phyloP scores from a whole-genome alignment of 306 rosid species.

The Mimosa bimucronata region DNA sequence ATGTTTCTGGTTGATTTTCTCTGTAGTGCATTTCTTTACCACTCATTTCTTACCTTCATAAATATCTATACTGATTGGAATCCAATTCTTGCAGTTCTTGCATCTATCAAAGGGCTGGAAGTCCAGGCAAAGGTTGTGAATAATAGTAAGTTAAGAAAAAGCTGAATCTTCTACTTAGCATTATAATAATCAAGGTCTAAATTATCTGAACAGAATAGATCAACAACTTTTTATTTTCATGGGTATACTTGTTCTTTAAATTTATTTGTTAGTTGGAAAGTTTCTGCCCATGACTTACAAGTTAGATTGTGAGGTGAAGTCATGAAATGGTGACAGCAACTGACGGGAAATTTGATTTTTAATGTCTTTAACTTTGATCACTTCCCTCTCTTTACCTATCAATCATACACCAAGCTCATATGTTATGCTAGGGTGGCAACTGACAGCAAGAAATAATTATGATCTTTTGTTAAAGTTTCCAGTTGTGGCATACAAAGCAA shows the following conservation, averaged over 20 bases:
- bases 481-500: constrained; percentile 10
- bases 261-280: neutral
- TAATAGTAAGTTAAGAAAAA: constrained; percentile 57
- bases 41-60: constrained; percentile 16
- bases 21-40: constrained; percentile 24
- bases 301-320: neutral
- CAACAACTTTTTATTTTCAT: neutral
- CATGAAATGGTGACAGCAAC: neutral
- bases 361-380: constrained; percentile 26
- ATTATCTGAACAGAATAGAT: constrained; percentile 20
- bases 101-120: constrained; percentile 74
- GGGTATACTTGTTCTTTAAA: neutral
- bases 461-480: constrained; percentile 30
- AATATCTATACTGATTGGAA: constrained; percentile 37
- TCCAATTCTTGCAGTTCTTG: constrained; percentile 65
- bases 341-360: constrained; percentile 14
- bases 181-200: constrained; percentile 28
- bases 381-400: constrained; percentile 17
- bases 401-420: constrained; percentile 29
- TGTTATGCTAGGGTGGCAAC: constrained; percentile 30
- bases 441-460: constrained; percentile 10
- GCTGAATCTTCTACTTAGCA: constrained; percentile 19
- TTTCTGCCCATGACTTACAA: neutral
- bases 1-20: constrained; percentile 28
- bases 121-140: constrained; percentile 46